Conservation (phyloP, 106 monocot species). For the Agapanthus africanus region DNA sequence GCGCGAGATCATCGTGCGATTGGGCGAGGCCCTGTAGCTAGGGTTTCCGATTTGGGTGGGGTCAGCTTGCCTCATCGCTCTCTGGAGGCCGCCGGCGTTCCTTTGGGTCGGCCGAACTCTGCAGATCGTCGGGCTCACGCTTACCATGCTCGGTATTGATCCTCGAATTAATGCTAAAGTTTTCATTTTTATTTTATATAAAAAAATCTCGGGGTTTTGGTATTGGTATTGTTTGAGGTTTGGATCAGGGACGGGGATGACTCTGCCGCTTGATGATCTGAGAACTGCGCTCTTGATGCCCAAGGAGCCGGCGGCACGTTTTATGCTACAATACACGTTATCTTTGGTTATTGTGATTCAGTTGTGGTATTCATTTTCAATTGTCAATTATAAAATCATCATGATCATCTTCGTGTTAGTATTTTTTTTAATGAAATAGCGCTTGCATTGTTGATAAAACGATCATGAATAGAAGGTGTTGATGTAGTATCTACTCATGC, state of each 20-base stretch:
- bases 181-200: too few relatives aligned
- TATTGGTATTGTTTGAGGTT: too few relatives aligned
- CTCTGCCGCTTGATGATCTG: conserved; percentile 77
- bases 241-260: conserved; percentile 88
- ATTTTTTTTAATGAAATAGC: too few relatives aligned
- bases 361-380: too few relatives aligned
- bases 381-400: too few relatives aligned
- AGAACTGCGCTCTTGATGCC: conserved; percentile 78
- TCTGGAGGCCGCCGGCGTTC: conserved; percentile 55
- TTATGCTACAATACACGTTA: conserved; percentile 88
- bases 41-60: conserved; percentile 84
- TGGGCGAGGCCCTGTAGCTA: conserved; percentile 58
- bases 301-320: conserved; percentile 64
- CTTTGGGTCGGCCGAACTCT: conserved; percentile 40
- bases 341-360: too few relatives aligned
- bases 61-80: conserved; percentile 49
- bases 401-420: too few relatives aligned
- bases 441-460: too few relatives aligned
- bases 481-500: too few relatives aligned
- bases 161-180: too few relatives aligned
- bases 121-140: conserved; percentile 79
- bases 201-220: too few relatives aligned
- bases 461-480: too few relatives aligned
- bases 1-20: conserved; percentile 24
- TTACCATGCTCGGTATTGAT: conserved; percentile 78